Base-by-base conservation (phyloP, 2,329 filamentous ascomycete species). In the Penicillium brasilianum region DNA sequence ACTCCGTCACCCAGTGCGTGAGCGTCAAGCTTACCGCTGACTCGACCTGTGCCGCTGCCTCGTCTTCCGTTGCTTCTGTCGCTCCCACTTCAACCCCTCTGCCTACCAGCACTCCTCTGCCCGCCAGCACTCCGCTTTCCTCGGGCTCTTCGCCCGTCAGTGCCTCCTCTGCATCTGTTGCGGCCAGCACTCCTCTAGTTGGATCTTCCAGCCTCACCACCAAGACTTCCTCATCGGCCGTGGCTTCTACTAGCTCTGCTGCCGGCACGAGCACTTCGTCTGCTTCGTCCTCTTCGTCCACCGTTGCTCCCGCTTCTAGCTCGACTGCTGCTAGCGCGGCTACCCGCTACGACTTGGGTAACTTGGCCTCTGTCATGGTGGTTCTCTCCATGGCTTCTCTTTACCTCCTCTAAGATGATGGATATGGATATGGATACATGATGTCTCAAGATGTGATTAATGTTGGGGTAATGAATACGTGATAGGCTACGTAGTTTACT, bases 21-120 rank as follows among this genome's bases (percentile, higher is more conserved):
- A 37, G 62, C 36, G 62, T 76, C 30, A 50, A 56, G 11, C 59
- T 75, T 13, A 68, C 34, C 1, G 69, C 74, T 7, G 69, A 72
- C 55, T 62, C 60, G 30, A 76, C 74, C 65, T 66, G 68, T 20
- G 53, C 30, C 48, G n/a, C 50, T 32, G 32, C 46, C 30, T 34
- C 52, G 16, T 43, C 52, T 4, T 55, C 52, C 6, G 28, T 55
- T 3, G 30, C 39, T 25, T 30, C 39, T 34, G n/a, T 44, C 11
- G 39, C 39, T 36, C 28, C 51, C 18, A 4, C 11, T n/a, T 28
- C 52, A n/a, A 43, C 52, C 22, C 5, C 44, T 11, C 13, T 30
- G 7, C 44, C 25, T 30, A 16, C 8, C 3, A 48, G 44, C 22
- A 48, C 44, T 1, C 9, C 44, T 6, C 13, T 30, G 14, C 44